A percentile compares a stretch with the other conserved stretches of the same genome.
These are phyloP conservation scores for Botrytis deweyae DNA, from an alignment of 2,329 filamentous ascomycete genomes.

Conservation along the genomic window DNA sequence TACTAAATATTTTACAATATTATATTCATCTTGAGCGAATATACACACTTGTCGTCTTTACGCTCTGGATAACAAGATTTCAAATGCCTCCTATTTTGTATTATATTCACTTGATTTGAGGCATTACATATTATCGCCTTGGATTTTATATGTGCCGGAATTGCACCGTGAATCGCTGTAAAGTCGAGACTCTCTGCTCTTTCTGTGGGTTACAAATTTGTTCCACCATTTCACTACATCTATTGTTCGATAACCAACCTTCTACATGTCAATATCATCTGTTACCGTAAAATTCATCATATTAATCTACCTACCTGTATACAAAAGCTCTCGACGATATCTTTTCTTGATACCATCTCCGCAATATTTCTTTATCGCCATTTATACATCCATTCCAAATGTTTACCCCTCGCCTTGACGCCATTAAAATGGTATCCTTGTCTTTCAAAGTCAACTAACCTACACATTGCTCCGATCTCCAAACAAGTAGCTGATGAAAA, in stretches of 20 bases:
- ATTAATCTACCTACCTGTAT: not conserved
- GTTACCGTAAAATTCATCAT: not conserved
- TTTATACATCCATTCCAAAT: not conserved
- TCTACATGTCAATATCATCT: not conserved
- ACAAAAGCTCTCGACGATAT: not conserved
- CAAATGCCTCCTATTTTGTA: not conserved
- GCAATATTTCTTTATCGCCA: not conserved
- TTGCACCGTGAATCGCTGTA: not conserved
- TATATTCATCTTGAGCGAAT: not conserved
- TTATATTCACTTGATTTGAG: not conserved
- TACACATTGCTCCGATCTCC: not conserved
- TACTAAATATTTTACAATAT: not conserved
- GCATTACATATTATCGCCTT: not conserved
- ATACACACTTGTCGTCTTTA: not conserved
- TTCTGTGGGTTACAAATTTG: not conserved
- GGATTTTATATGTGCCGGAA: not conserved
- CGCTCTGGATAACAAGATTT: not conserved
- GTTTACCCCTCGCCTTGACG: not conserved
- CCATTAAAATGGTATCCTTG: not conserved
- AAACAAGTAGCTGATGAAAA: not conserved
- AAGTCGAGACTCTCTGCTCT: not conserved
- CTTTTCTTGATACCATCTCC: not conserved
- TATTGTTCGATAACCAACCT: not conserved
- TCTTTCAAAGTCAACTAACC: rapidly evolving
- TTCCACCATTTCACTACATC: not conserved